These are phyloP conservation scores for Apiospora aurea DNA, from an alignment of 2,329 filamentous ascomycete genomes.

Conservation along the genomic window DNA sequence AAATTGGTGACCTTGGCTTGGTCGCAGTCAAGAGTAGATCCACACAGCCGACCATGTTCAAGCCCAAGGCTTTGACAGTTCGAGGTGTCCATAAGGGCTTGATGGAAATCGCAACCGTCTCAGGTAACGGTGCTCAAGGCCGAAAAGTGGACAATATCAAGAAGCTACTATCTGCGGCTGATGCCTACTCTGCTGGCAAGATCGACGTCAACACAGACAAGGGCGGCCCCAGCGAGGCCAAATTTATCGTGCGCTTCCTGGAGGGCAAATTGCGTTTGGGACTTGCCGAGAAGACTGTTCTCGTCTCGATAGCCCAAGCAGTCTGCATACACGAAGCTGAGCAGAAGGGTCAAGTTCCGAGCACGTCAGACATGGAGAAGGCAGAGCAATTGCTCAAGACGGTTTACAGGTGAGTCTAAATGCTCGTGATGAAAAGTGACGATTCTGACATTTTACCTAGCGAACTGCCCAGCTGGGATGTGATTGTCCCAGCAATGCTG, in stretches of 20 bases:
- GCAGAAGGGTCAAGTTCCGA: slow-evolving; percentile 73
- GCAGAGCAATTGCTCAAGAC: slow-evolving; percentile 88
- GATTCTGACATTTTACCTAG: slow-evolving; percentile 57
- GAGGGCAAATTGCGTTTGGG: slow-evolving; percentile 94
- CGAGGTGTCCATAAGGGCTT: slow-evolving; percentile 86
- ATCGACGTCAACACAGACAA: slow-evolving; percentile 93
- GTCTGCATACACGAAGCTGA: slow-evolving; percentile 83
- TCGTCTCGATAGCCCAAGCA: slow-evolving; percentile 89
- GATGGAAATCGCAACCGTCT: slow-evolving; percentile 85
- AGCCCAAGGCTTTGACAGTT: slow-evolving; percentile 89
- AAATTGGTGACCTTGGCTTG: slow-evolving; percentile 93
- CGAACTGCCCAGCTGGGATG: slow-evolving; percentile 92
- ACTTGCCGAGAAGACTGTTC: slow-evolving; percentile 88
- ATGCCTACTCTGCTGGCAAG: slow-evolving; percentile 75
- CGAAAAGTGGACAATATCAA: slow-evolving; percentile 95
- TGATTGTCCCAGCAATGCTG: slow-evolving; percentile 89
- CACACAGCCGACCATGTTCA: slow-evolving; percentile 98
- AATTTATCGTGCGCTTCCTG: slow-evolving; percentile 89
- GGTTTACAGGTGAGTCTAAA: slow-evolving; percentile 75
- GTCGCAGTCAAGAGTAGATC: slow-evolving; percentile 95
- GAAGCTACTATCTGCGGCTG: slow-evolving; percentile 91
- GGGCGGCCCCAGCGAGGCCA: slow-evolving; percentile 92
- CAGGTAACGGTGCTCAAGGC: slow-evolving; percentile 86
- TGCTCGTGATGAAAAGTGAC: background rate
- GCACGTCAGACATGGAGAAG: slow-evolving; percentile 77